Conservation (phyloP, 352 stramenopile genomes). For the Globisporangium spiculum region DNA sequence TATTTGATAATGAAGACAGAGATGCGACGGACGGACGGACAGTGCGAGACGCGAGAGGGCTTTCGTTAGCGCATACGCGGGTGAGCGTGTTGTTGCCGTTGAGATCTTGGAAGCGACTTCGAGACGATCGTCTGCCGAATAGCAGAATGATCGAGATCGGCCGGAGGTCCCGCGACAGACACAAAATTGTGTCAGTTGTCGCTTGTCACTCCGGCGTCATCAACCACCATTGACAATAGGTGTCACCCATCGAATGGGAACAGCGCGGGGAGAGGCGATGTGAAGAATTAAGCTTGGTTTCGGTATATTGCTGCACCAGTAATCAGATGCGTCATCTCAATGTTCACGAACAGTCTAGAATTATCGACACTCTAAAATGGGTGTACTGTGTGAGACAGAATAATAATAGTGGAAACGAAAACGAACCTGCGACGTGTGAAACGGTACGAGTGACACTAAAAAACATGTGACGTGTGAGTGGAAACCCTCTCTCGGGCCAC, state of each 20-base stretch:
- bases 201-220: neutral
- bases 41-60: neutral
- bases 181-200: neutral
- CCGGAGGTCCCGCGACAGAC: too few species aligned
- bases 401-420: neutral
- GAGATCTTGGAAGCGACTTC: neutral
- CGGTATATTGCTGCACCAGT: neutral
- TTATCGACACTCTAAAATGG: neutral
- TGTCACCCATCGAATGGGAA: neutral
- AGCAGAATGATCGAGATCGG: neutral
- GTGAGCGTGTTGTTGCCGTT: neutral
- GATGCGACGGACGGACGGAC: neutral
- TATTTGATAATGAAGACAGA: neutral
- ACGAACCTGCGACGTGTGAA: neutral
- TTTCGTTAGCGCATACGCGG: neutral
- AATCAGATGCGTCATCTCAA: constrained; percentile 9
- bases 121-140: neutral
- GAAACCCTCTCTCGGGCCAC: neutral
- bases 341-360: constrained; percentile 19
- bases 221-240: neutral
- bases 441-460: neutral
- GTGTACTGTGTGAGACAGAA: constrained; percentile 7
- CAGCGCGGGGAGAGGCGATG: constrained; percentile 4
- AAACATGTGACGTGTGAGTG: neutral
- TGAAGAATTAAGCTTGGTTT: neutral